Conservation (phyloP, 148 eudicot genomes). For the Fagopyrum esculentum region DNA sequence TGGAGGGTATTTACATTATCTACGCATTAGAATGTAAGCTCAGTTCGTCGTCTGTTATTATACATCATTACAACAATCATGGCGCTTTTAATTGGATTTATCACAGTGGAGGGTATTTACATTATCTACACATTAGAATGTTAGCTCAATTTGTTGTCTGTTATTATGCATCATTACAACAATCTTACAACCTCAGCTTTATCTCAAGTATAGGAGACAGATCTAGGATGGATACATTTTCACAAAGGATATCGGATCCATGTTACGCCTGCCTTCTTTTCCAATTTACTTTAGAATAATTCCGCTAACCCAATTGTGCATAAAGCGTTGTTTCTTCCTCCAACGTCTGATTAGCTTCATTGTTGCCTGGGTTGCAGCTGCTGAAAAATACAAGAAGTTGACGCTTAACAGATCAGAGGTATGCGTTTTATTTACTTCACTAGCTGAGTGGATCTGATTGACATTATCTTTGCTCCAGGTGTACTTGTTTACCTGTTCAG, state of each 20-base stretch:
- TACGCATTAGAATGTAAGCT: conserved; percentile 51
- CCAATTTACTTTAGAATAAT: not conserved
- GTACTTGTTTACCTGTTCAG: not conserved
- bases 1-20: conserved; percentile 44
- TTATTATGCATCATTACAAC: not conserved
- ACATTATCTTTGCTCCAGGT: not conserved
- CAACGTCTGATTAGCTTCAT: not conserved
- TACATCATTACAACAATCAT: conserved; percentile 27
- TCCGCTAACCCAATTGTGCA: not conserved
- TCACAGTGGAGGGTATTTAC: conserved; percentile 44
- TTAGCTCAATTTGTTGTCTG: conserved; percentile 25
- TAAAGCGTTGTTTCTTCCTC: not conserved
- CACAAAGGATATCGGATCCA: not conserved
- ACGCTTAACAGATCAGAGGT: conserved; percentile 18
- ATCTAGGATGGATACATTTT: not conserved
- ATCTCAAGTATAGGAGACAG: not conserved
- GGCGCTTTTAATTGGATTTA: conserved; percentile 48
- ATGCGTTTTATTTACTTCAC: not conserved
- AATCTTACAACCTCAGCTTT: not conserved
- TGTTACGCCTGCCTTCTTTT: not conserved
- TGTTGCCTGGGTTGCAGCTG: conserved; percentile 19
- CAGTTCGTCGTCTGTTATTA: not conserved
- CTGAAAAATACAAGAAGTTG: conserved; percentile 4
- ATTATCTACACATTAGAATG: conserved; percentile 40
- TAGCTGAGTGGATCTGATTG: not conserved